Evolutionary conservation across 2,329 filamentous ascomycete genomes (phyloP), one percentile per base, ranked within the genome.

Genomic region (Pestalotiopsis sp.): DNA sequence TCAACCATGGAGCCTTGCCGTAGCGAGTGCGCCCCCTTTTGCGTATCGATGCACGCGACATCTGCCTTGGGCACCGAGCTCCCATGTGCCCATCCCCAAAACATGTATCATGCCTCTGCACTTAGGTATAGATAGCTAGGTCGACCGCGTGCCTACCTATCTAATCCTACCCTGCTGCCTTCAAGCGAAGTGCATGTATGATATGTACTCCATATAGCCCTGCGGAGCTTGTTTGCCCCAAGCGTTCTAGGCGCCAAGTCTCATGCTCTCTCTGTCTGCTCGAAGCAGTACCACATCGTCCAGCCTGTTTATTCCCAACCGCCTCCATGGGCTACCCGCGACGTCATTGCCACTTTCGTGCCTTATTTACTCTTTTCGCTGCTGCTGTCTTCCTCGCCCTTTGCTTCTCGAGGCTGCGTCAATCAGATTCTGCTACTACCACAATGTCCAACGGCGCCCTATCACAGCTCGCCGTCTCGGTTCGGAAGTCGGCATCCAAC

Each of bases 401-500:
- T 66, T 27, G 72, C 17, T 71, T 71, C 70, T 71, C 70, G 68
- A 72, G 71, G 61, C 57, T 68, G 67, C 27, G 61, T 67, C 39
- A 62, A 20, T 67, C 59, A 61, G 67, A 59, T 62, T 65, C 66
- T 38, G 31, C 58, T 67, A 70, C 72, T 31, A 41, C 58, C 67
- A 70, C 72, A 20, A 75, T 77, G 74, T 52, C 75, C 17, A 69
- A 70, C 20, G 45, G 70, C 41, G 61, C 74, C 41, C 67, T 72
- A 39, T 73, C 75, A 45, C 70, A 72, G 39, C 74, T 78, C 45
- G 72, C 72, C 61, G 75, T 78, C 17, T 73, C 76, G 14, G 74
- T 78, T 59, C 75, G 74, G 45, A 74, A 78, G 68, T 67, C 65
- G 65, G 73, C 71, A 71, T 71, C 68, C 38, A 68, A 71, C 4